phyloP scores from a whole-genome alignment of 2,329 filamentous ascomycete species.

The Fusarium lateritium region DNA sequence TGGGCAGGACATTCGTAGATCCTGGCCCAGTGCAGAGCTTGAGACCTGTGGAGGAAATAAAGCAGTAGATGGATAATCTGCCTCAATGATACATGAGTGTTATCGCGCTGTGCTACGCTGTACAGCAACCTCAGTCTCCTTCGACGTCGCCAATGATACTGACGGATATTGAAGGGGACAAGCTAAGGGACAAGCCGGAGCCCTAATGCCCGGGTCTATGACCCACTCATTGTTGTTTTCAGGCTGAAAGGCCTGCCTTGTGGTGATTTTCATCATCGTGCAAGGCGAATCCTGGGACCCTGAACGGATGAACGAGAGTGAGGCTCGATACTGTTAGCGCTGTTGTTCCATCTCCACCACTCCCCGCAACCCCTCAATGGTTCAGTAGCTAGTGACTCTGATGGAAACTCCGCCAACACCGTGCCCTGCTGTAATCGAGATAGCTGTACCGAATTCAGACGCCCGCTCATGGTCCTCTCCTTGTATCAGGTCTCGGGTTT shows the following conservation, averaged over 20 bases:
- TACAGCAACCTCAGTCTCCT: constrained; percentile 18
- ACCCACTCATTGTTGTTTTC: constrained; percentile 29
- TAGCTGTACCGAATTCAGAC: constrained; percentile 10
- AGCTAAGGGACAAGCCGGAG: constrained; percentile 19
- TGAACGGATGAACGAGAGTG: constrained; percentile 31
- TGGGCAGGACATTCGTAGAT: constrained; percentile 15
- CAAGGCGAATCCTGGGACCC: constrained; percentile 43
- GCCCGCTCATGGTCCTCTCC: not conserved
- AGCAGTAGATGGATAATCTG: constrained; percentile 19
- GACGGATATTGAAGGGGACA: constrained; percentile 21
- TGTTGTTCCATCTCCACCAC: constrained; percentile 16
- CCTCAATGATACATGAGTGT: constrained; percentile 11
- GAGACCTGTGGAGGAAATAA: constrained; percentile 11
- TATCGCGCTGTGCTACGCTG: not conserved
- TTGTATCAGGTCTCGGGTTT: not conserved
- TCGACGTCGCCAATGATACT: not conserved
- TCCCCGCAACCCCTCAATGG: constrained; percentile 26
- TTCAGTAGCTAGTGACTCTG: constrained; percentile 9
- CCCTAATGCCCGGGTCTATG: constrained; percentile 31
- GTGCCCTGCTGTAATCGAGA: constrained; percentile 3
- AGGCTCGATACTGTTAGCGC: constrained; percentile 30
- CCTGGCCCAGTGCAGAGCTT: constrained; percentile 11
- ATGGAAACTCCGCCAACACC: constrained; percentile 12
- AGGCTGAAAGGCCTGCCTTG: constrained; percentile 34
- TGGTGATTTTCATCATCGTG: constrained; percentile 27